Percentiles rank a stretch among this genome's conserved stretches.
Conservation (phyloP, 371 early-diverging fungal species). For the Lichtheimia ornata region DNA sequence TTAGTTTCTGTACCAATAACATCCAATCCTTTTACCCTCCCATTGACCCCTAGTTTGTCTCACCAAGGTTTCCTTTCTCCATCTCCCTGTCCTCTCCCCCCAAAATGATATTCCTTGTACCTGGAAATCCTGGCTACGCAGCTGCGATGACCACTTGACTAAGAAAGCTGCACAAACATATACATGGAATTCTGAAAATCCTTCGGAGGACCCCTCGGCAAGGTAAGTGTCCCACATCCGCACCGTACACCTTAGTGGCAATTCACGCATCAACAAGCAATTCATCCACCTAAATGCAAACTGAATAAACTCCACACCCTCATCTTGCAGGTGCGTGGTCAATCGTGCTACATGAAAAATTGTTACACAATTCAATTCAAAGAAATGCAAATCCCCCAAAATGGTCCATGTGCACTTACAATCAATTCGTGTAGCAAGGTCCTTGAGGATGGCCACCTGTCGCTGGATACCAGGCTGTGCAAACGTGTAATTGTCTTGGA, state of each 20-base stretch:
- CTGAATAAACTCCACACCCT: constrained; percentile 96
- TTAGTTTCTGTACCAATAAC: no score
- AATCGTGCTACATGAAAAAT: constrained; percentile 59
- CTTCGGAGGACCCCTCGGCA: constrained; percentile 84
- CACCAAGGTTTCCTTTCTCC: background rate
- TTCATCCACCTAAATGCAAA: constrained; percentile 99
- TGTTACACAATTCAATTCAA: no score
- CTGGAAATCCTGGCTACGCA: constrained; percentile 89
- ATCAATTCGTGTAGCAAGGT: constrained; percentile 91
- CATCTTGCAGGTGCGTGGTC: constrained; percentile 77
- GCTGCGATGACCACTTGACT: constrained; percentile 87
- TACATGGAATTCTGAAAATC: constrained; percentile 93
- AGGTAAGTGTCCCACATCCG: constrained; percentile 99
- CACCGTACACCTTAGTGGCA: constrained; percentile 81
- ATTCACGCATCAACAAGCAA: constrained; percentile 96
- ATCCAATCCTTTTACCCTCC: no score
- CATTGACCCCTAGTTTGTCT: no score
- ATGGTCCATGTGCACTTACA: constrained; percentile 38
- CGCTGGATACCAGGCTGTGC: constrained; percentile 96
- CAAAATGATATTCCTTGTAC: constrained; percentile 19
- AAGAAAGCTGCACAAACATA: constrained; percentile 98
- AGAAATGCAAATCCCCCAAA: background rate
- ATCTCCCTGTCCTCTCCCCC: background rate
- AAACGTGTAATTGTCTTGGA: constrained; percentile 97
- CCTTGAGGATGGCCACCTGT: constrained; percentile 84